Evolutionary conservation across 2,329 filamentous ascomycete genomes (phyloP).

Genomic region (Periconia digitata): DNA sequence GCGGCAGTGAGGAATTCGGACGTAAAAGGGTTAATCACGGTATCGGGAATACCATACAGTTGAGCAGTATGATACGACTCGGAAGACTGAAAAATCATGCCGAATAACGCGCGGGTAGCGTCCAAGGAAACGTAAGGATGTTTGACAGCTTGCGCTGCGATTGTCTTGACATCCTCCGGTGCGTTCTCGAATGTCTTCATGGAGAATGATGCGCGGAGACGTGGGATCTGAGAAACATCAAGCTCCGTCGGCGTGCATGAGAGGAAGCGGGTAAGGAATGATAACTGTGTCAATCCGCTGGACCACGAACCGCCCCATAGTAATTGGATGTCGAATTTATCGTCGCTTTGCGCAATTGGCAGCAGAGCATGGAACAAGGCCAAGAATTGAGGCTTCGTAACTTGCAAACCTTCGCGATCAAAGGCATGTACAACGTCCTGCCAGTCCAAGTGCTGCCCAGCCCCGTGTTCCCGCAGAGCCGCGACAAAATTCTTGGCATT

Average conservation of each 20-base stretch:
- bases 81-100: constrained; percentile 61
- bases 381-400: constrained; percentile 79
- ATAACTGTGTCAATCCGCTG: constrained; percentile 82
- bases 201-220: constrained; percentile 76
- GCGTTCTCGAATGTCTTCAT: constrained; percentile 63
- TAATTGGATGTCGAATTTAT: constrained; percentile 77
- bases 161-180: constrained; percentile 60
- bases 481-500: constrained; percentile 69
- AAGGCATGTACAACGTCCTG: constrained; percentile 75
- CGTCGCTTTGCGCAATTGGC: constrained; percentile 65
- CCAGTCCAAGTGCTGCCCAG: constrained; percentile 62
- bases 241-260: constrained; percentile 74
- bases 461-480: constrained; percentile 58
- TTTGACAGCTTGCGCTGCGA: constrained; percentile 69
- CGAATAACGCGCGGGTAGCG: constrained; percentile 70
- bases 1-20: constrained; percentile 79
- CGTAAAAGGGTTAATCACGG: constrained; percentile 70
- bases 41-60: constrained; percentile 59
- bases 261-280: constrained; percentile 88
- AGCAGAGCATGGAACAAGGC: constrained; percentile 77
- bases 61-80: constrained; percentile 60
- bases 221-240: constrained; percentile 82
- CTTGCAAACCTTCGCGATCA: constrained; percentile 73
- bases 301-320: constrained; percentile 91
- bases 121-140: constrained; percentile 88